Conservation (phyloP, 148 eudicot species). For the Fallopia convolvulus region DNA sequence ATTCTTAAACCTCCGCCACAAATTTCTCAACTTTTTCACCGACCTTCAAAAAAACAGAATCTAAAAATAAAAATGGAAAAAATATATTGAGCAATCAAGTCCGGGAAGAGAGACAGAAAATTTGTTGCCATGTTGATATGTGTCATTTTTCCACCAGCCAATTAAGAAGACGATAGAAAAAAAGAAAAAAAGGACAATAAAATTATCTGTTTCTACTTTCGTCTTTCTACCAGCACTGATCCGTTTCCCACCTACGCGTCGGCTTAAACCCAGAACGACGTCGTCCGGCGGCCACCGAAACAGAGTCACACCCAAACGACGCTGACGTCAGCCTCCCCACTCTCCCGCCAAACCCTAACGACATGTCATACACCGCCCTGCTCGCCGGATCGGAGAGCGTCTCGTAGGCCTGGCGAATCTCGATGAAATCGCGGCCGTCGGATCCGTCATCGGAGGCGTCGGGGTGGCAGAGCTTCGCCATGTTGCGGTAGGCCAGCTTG, state of each 20-base stretch:
- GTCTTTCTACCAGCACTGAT: constrained; percentile 5
- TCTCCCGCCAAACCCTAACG: neutral
- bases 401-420: constrained; percentile 57
- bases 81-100: neutral
- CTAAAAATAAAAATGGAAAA: neutral
- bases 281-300: neutral
- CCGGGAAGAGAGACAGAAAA: neutral
- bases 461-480: constrained; percentile 61
- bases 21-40: neutral
- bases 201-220: neutral
- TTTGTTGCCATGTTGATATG: neutral
- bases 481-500: constrained; percentile 50
- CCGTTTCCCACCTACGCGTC: constrained; percentile 8
- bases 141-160: neutral
- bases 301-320: neutral
- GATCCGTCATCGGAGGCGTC: constrained; percentile 26
- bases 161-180: neutral
- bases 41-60: neutral
- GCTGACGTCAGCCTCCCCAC: constrained; percentile 16
- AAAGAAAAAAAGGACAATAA: neutral
- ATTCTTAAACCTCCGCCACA: neutral
- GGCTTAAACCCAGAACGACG: neutral
- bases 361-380: neutral
- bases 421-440: constrained; percentile 42
- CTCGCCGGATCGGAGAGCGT: constrained; percentile 59